Base-by-base conservation (phyloP, 495 filamentous ascomycete species). In the Penicillium ucsense region DNA sequence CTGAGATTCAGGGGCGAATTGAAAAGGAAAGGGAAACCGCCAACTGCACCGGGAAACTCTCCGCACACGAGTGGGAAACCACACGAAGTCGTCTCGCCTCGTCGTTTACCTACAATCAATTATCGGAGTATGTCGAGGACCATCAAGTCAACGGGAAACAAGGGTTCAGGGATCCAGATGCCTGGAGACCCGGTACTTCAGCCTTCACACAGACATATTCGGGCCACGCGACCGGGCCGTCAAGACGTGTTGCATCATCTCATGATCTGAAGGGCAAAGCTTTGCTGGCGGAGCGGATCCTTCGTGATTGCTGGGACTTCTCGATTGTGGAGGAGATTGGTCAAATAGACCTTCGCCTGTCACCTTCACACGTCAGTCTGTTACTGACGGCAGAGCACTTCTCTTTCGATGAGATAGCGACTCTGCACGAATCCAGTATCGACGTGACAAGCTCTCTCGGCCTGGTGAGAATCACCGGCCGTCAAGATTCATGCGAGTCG, bases 301-400 rank as follows among this genome's bases (percentile, higher is more conserved):
- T 75, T 41, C 61, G 68, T 8, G 63, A 70, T 12, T 67, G 61
- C 45, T 77, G 74, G 74, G 47, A 70, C 27, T 45, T 77, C 31
- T 63, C 53, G 6, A 41, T 68, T 10, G 37, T 37, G n/a, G 54
- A 60, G 29, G 67, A 73, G 44, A 34, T 66, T 35, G 74, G 74
- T 8, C 66, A 69, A 45, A 27, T 74, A 30, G 71, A 75, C 30
- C 60, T 76, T 10, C 56, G 45, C 8, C 39, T 75, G 9, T 54
- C 59, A 31, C 45, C 54, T 31, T 44, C 46, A 33, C 47, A 45
- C 4, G 40, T 69, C 11, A 49, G 52, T 6, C 40, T 73, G 34
- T 64, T 70, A 6, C 35, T 62, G 2, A 51, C 55, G 42, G 58
- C 62, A 28, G 46, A 63, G 28, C 47, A 65, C 35, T 70, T 71